Evolutionary conservation across 1,284 basidiomycete species (phyloP), one percentile per base, ranked within the genome.

Genomic region (Tausonia pullulans): DNA sequence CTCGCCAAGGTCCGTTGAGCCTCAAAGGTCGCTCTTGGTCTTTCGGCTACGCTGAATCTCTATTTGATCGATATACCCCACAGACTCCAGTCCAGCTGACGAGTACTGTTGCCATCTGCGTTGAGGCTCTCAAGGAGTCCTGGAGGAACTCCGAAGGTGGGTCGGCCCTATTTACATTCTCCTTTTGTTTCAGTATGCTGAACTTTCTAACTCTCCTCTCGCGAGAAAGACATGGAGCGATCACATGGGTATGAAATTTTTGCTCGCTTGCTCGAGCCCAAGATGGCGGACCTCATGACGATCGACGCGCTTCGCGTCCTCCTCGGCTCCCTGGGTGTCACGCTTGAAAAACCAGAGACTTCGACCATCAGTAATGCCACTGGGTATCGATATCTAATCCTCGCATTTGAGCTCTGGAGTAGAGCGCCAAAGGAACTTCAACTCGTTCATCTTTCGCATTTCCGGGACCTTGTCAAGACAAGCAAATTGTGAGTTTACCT

Each of bases 391-490:
- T 82, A 87, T 1, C 81, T 97, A 54, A 87, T 90, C 0, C 82
- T 97, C 3, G 90, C 96, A 72, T 90, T 96, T 69, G 86, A 91
- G 66, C 82, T 97, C 5, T 98, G 94, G 94, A 83, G 88, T 0
- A 81, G 77, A 41, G 85, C 89, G 0, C 77, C 79, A 1, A 71
- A 77, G 4, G 85, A 86, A 51, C 84, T 97, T 41, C 88, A 91
- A 71, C 79, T 78, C 3, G 81, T 84, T 14, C 87, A 93, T 71
- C 79, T 94, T 0, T 84, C 87, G 58, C 89, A 96, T 72, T 92
- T 96, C 71, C 75, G 80, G 1, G 84, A 82, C 10, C 81, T 97
- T 6, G 75, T 95, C 10, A 76, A 83, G 63, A 79, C 80, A 0
- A 93, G 88, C 66, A 83, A 84, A 64, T 85, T 64, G 61, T 63